Evolutionary conservation across 768 basidiomycete genomes (phyloP).

Genomic region (Stropharia rugosoannulata): DNA sequence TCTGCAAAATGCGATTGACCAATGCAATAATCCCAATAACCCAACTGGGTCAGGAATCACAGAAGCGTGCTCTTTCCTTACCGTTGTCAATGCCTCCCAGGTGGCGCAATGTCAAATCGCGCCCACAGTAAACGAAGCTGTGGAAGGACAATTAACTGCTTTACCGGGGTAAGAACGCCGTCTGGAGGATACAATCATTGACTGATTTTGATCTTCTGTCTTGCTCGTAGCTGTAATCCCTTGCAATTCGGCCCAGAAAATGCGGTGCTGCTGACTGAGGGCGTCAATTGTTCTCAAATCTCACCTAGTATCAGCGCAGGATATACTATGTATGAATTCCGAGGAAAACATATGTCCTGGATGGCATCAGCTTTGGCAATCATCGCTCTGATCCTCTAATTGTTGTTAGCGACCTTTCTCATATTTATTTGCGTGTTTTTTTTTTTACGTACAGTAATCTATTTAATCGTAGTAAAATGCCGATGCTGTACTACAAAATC

Average conservation of each 20-base stretch:
- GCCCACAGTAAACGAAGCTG: slow-evolving; percentile 27
- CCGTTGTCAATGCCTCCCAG: slow-evolving; percentile 23
- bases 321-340: background rate
- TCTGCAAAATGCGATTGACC: slow-evolving; percentile 46
- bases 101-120: slow-evolving; percentile 30
- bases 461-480: too few species aligned
- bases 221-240: slow-evolving; percentile 33
- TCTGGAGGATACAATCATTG: background rate
- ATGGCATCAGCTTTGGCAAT: too few species aligned
- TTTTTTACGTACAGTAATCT: too few species aligned
- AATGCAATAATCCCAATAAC: slow-evolving; percentile 39
- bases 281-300: slow-evolving; percentile 23
- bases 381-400: too few species aligned
- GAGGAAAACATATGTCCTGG: background rate
- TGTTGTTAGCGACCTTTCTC: too few species aligned
- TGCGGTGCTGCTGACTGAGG: slow-evolving; percentile 28
- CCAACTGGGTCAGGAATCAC: slow-evolving; percentile 34
- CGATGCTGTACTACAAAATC: too few species aligned
- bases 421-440: too few species aligned
- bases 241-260: slow-evolving; percentile 37
- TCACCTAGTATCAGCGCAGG: background rate
- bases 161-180: slow-evolving; percentile 27
- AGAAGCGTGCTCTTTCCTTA: slow-evolving; percentile 39
- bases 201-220: background rate
- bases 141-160: slow-evolving; percentile 21